Evolutionary conservation across 192 early-diverging fungal species (phyloP).

Genomic region (Backusella mclennaniae): DNA sequence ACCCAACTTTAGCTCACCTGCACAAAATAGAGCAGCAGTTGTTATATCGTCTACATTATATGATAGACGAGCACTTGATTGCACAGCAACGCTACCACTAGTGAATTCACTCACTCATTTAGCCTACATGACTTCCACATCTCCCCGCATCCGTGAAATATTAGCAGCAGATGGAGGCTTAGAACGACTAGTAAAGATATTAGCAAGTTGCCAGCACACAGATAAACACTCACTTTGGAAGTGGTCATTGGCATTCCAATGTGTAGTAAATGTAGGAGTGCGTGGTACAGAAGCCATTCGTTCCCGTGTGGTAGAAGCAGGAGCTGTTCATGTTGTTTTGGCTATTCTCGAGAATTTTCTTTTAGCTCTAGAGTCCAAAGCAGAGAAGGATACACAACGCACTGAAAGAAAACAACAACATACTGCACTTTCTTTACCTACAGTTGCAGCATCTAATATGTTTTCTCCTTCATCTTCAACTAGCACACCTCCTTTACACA

Average conservation of each 20-base stretch:
- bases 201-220: conserved; percentile 50
- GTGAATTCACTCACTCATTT: conserved; percentile 90
- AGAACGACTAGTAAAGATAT: conserved; percentile 83
- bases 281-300: conserved; percentile 79
- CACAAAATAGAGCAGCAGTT: conserved; percentile 75
- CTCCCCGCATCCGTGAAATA: conserved; percentile 76
- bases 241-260: conserved; percentile 82
- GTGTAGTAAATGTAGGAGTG: conserved; percentile 85
- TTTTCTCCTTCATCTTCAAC: neutral
- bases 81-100: conserved; percentile 83
- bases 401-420: neutral
- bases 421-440: conserved; percentile 18
- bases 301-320: conserved; percentile 82
- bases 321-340: conserved; percentile 79
- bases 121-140: conserved; percentile 80
- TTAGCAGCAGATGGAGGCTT: conserved; percentile 87
- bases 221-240: conserved; percentile 75
- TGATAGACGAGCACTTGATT: conserved; percentile 91
- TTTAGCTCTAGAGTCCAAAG: conserved; percentile 49
- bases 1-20: conserved; percentile 79
- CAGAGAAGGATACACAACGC: conserved; percentile 45
- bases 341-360: conserved; percentile 71
- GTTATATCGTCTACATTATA: conserved; percentile 79
- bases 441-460: neutral
- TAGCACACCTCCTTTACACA: conserved; percentile 9